These are phyloP conservation scores for Aethionema arabicum DNA, from an alignment of 345 rosid species.

Conservation along the genomic window DNA sequence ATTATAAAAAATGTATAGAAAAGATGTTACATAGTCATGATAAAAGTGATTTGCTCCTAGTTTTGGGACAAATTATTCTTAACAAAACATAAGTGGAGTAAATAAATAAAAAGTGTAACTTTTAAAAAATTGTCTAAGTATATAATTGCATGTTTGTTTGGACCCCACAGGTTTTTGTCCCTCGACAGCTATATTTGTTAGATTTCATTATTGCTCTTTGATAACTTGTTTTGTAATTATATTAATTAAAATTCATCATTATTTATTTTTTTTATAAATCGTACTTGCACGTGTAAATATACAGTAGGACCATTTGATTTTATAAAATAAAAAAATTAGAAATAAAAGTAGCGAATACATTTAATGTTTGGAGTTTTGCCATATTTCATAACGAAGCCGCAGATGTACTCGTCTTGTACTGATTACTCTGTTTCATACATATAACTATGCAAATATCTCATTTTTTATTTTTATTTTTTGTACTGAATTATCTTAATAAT, in stretches of 20 bases:
- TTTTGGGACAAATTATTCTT: conserved; percentile 24
- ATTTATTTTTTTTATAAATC: conserved; percentile 18
- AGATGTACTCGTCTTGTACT: conserved; percentile 37
- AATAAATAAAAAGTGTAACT: neutral
- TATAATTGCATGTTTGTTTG: conserved; percentile 32
- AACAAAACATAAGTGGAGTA: conserved; percentile 4
- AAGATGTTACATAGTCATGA: neutral
- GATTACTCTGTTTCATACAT: conserved; percentile 36
- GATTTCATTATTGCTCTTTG: conserved; percentile 36
- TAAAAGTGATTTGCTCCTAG: conserved; percentile 23
- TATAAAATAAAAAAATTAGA: neutral
- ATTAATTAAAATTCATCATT: conserved; percentile 27
- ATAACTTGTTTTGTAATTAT: conserved; percentile 30
- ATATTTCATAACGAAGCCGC: conserved; percentile 36
- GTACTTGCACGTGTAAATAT: conserved; percentile 43
- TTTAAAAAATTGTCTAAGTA: conserved; percentile 13
- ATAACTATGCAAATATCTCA: conserved; percentile 32
- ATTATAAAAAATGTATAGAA: no score
- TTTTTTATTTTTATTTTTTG: neutral
- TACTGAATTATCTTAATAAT: neutral
- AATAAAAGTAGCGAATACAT: conserved; percentile 32
- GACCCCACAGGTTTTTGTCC: conserved; percentile 39
- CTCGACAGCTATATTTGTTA: conserved; percentile 31
- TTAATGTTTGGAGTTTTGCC: conserved; percentile 41
- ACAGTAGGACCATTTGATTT: conserved; percentile 26